Percentiles rank a stretch among this genome's conserved stretches.
These are phyloP conservation scores for Populus tomentosa DNA, from an alignment of 441 rosid genomes.

Conservation along the genomic window DNA sequence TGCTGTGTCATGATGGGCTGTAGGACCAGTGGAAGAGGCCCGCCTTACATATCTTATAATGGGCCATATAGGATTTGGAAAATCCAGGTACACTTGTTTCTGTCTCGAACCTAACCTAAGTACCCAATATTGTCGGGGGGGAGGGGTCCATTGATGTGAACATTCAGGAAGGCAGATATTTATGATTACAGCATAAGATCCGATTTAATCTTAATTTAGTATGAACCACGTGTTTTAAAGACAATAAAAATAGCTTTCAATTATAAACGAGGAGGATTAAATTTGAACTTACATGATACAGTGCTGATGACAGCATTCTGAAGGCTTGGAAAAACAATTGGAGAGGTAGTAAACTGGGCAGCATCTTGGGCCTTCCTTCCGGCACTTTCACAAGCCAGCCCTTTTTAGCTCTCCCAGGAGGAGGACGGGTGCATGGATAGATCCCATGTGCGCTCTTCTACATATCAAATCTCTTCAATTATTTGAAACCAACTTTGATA, in stretches of 20 bases:
- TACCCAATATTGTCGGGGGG: neutral
- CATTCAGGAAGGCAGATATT: too few species aligned
- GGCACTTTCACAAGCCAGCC: neutral
- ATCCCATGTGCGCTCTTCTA: neutral
- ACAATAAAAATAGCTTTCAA: too few species aligned
- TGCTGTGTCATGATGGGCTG: neutral
- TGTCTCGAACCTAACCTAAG: neutral
- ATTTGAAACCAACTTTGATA: neutral
- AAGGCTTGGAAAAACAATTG: neutral
- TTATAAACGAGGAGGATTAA: too few species aligned
- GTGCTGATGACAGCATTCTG: neutral
- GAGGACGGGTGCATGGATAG: neutral
- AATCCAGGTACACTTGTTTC: slow-evolving; percentile 13
- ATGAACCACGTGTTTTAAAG: neutral
- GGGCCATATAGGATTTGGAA: slow-evolving; percentile 2
- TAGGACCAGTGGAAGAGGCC: neutral
- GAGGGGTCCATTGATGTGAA: neutral
- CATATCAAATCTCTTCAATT: neutral
- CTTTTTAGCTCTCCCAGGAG: neutral
- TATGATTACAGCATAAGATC: neutral
- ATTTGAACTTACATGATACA: neutral
- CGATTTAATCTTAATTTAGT: neutral
- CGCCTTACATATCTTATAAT: neutral
- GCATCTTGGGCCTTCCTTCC: neutral
- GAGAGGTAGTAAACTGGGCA: neutral